Evolutionary conservation across 192 early-diverging fungal species (phyloP).

Genomic region (Dimargaris xerosporica): DNA sequence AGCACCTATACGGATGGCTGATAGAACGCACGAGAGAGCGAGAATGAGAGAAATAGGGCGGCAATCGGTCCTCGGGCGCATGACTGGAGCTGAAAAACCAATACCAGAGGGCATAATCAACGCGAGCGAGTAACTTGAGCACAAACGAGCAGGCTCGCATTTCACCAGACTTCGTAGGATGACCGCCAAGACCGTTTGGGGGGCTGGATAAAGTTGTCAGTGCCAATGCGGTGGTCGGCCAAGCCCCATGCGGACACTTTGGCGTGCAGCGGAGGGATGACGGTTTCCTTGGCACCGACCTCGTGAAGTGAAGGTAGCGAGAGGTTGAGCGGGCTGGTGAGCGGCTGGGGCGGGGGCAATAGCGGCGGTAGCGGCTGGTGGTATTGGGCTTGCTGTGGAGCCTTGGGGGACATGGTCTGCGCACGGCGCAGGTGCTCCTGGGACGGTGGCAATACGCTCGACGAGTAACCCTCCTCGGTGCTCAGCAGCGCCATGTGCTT

Average conservation of each 20-base stretch:
- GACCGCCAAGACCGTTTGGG: slow-evolving; percentile 11
- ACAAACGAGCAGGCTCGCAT: too few relatives aligned
- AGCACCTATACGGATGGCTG: too few relatives aligned
- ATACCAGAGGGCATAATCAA: too few relatives aligned
- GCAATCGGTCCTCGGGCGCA: too few relatives aligned
- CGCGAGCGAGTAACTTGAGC: too few relatives aligned
- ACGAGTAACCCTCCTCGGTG: slow-evolving; percentile 5
- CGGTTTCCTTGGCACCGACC: background rate
- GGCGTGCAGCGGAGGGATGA: background rate
- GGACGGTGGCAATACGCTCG: background rate
- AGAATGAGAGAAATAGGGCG: too few relatives aligned
- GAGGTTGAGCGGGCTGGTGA: background rate
- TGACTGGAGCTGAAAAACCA: too few relatives aligned
- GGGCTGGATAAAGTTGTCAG: slow-evolving; percentile 7
- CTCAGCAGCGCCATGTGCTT: background rate
- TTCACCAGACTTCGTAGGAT: slow-evolving; percentile 11
- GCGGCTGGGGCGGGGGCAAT: background rate
- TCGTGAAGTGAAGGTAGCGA: background rate
- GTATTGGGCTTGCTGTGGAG: background rate
- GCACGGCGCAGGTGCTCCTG: background rate
- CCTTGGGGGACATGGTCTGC: background rate
- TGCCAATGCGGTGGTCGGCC: background rate
- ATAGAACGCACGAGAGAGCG: too few relatives aligned
- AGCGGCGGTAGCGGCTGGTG: background rate
- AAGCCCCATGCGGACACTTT: slow-evolving; percentile 8